phyloP scores from a whole-genome alignment of 306 rosid genomes.

The Medicago ruthenica region DNA sequence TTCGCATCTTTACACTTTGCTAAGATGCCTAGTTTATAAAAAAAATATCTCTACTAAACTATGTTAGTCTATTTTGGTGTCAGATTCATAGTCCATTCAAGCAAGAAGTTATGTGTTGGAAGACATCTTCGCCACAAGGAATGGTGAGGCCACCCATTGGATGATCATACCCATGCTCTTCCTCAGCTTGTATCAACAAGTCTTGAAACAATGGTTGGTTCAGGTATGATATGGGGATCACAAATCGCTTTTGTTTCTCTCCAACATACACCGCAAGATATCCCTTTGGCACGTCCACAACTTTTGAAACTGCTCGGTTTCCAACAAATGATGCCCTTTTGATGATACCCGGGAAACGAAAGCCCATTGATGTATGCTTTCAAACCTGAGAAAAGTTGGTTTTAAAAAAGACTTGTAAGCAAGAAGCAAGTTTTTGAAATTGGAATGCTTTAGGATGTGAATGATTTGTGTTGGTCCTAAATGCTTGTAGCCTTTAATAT shows the following conservation, averaged over 20 bases:
- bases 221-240: constrained; percentile 21
- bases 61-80: not conserved
- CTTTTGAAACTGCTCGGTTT: not conserved
- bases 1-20: not conserved
- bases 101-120: constrained; percentile 34
- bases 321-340: not conserved
- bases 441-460: constrained; percentile 18
- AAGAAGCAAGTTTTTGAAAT: constrained; percentile 6
- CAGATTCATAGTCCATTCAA: constrained; percentile 9
- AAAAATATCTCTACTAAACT: not conserved
- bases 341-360: constrained; percentile 17
- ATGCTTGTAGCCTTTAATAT: constrained; percentile 18
- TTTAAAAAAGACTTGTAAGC: not conserved
- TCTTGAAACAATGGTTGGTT: constrained; percentile 50
- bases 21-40: not conserved
- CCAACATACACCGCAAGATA: constrained; percentile 1
- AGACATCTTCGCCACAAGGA: constrained; percentile 43
- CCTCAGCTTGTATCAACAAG: constrained; percentile 37
- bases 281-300: not conserved
- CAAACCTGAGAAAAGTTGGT: not conserved
- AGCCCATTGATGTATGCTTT: constrained; percentile 32
- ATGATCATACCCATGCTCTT: constrained; percentile 54
- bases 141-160: constrained; percentile 56
- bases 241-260: not conserved
- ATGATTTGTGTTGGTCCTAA: constrained; percentile 34